Percentiles rank a stretch among this genome's conserved stretches.
phyloP scores from a whole-genome alignment of 306 rosid genomes.

The Trifolium dubium region DNA sequence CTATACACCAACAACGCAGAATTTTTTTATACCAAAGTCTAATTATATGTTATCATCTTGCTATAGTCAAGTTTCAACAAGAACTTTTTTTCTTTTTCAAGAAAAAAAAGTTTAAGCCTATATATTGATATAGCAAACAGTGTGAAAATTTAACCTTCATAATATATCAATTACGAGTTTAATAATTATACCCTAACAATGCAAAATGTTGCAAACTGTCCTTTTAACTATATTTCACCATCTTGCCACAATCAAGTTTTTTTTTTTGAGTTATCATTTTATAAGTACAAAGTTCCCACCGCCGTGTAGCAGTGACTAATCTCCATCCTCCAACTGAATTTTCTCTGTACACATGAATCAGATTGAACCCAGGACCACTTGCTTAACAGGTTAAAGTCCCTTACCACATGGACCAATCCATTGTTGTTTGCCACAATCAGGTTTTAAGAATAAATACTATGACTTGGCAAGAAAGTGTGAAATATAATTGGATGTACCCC shows the following conservation, averaged over 20 bases:
- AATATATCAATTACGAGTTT: slow-evolving; percentile 1
- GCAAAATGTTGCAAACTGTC: background rate
- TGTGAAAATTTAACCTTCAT: background rate
- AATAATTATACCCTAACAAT: background rate
- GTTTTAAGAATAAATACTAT: background rate
- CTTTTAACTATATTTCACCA: background rate
- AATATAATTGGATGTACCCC: background rate
- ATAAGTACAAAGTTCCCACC: too few relatives aligned
- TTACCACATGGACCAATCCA: too few relatives aligned
- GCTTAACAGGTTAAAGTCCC: too few relatives aligned
- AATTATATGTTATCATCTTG: background rate
- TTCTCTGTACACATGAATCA: too few relatives aligned
- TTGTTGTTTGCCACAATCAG: background rate
- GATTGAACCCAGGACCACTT: too few relatives aligned
- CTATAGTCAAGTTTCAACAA: background rate
- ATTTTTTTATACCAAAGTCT: background rate
- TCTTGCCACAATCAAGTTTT: background rate
- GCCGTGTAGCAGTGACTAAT: too few relatives aligned
- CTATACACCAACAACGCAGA: background rate
- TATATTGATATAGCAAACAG: background rate
- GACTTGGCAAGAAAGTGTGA: background rate
- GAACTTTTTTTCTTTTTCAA: background rate
- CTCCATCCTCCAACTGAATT: too few relatives aligned
- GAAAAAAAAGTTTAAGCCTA: too few relatives aligned
- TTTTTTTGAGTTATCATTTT: too few relatives aligned